Percentiles rank a stretch among this genome's conserved stretches.
phyloP scores from a whole-genome alignment of 83 land plant species.

The Diphasiastrum complanatum region DNA sequence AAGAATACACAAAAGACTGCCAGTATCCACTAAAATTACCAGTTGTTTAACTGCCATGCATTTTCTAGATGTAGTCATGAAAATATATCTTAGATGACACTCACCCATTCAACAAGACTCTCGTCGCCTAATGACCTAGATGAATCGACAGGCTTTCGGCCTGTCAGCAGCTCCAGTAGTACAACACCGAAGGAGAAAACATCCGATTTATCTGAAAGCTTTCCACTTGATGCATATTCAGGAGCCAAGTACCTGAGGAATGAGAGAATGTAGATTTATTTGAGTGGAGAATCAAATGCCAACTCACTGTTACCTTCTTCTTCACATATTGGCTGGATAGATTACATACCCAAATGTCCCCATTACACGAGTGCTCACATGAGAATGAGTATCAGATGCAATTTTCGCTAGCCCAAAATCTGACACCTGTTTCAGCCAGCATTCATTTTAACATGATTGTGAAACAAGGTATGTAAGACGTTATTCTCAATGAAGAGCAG shows the following conservation, averaged over 20 bases:
- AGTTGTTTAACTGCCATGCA: background rate
- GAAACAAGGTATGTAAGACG: constrained; percentile 3
- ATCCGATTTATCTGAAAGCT: constrained; percentile 29
- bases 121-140: constrained; percentile 17
- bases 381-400: constrained; percentile 22
- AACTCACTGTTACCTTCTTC: background rate
- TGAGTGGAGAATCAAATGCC: background rate
- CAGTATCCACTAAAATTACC: background rate
- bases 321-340: background rate
- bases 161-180: constrained; percentile 23
- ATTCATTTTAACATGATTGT: too few species aligned
- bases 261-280: background rate
- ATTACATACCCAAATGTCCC: constrained; percentile 25
- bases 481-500: background rate
- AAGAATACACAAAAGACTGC: background rate
- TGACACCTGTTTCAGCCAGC: constrained; percentile 15
- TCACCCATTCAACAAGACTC: constrained; percentile 42
- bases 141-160: constrained; percentile 24
- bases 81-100: too few species aligned
- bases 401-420: constrained; percentile 31
- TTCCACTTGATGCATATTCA: constrained; percentile 27
- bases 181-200: constrained; percentile 28
- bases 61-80: too few species aligned
- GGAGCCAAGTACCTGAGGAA: constrained; percentile 18
- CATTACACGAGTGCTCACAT: constrained; percentile 28